A percentile compares a stretch with the other conserved stretches of the same genome.
phyloP scores from a whole-genome alignment of 225 moss, liverwort and hornwort genomes.

The Anthoceros angustus region DNA sequence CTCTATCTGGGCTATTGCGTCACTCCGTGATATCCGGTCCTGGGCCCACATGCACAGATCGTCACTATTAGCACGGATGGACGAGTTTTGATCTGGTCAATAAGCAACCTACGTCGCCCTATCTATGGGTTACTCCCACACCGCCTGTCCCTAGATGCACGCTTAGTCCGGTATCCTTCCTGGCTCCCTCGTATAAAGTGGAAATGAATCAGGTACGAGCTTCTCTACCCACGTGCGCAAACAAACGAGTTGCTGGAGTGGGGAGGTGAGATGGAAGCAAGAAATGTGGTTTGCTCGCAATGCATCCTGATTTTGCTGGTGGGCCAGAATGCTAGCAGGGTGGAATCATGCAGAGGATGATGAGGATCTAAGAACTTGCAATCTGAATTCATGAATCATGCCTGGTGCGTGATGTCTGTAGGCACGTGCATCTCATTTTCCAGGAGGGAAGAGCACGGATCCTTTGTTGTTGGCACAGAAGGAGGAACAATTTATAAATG shows the following conservation, averaged over 20 bases:
- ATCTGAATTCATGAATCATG: not conserved
- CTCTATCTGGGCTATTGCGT: not conserved
- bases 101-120: conserved; percentile 13
- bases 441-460: conserved; percentile 6
- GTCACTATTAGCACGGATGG: conserved; percentile 18
- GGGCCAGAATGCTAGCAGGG: not conserved
- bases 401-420: not conserved
- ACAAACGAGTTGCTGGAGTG: conserved; percentile 8
- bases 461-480: conserved; percentile 12
- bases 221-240: conserved; percentile 9
- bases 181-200: not conserved
- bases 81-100: conserved; percentile 14
- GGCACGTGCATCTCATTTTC: conserved; percentile 17
- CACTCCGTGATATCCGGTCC: not conserved
- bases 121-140: conserved; percentile 10
- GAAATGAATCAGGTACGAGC: conserved; percentile 7
- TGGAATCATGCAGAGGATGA: not conserved
- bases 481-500: conserved; percentile 11
- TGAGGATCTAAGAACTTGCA: not conserved
- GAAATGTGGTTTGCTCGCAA: not conserved
- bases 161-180: not conserved
- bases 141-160: not conserved
- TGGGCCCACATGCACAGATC: conserved; percentile 9
- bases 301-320: not conserved
- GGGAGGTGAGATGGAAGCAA: conserved; percentile 8